Evolutionary conservation across 495 filamentous ascomycete genomes (phyloP), one percentile per base, ranked within the genome.

Genomic region (Pyronema domesticum): DNA sequence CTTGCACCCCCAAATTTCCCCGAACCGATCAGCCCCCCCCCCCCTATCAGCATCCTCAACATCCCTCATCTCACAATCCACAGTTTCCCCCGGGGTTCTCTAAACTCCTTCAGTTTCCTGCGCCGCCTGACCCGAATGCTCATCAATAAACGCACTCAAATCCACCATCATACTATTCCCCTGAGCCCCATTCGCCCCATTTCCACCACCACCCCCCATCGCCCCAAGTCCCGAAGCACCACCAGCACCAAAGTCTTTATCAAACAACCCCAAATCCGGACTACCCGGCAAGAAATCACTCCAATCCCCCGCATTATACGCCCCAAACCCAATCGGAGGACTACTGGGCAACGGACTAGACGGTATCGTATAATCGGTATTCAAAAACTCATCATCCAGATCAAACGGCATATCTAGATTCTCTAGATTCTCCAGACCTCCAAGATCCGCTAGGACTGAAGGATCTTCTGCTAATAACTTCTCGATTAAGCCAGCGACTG

Each of bases 321-420:
- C 13, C n/a, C 9, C 47, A 50, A 50, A 50, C 3, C 47, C 47
- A 23, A 17, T 50, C 13, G 47, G 47, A n/a, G 47, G 47, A 17
- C 9, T 11, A 34, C 47, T 50, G 6, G 58, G 58, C 15, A 60
- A 60, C 35, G 63, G 63, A 7, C 55, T 59, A 40, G 55, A 59
- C 18, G 63, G 63, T 59, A 65, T 65, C 6, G 59, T 65, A 56
- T 62, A 58, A 37, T 66, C 63, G 13, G 63, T 66, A 23, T 55
- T 57, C 18, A 65, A 58, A 45, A 62, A 58, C 30, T 65, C 57
- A 23, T 42, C 44, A 9, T 47, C 56, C 7, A 60, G 19, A 44
- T 58, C 58, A 45, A 35, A 49, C 13, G 51, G 18, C 8, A 59
- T 52, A 30, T 30, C 23, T 5, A 30, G 5, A n/a, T 40, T 23